Conservation (phyloP, 1,284 basidiomycete species). For the Sporisorium graminicola region DNA sequence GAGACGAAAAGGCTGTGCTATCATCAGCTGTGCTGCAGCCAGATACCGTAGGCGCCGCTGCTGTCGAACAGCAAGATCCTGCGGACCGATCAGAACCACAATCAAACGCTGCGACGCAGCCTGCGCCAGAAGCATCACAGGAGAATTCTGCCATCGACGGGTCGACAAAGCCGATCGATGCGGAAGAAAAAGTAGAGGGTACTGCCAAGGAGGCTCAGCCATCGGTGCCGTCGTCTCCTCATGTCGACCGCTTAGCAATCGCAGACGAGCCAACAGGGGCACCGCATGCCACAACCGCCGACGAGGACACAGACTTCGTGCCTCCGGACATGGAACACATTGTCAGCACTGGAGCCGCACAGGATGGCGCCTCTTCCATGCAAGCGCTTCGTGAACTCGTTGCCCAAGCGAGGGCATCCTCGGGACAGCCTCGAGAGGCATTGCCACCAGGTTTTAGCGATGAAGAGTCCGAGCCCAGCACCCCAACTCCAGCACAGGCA, state of each 20-base stretch:
- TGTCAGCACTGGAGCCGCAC: constrained; percentile 38
- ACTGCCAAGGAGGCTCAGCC: background rate
- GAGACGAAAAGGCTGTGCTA: background rate
- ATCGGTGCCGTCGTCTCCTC: background rate
- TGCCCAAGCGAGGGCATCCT: constrained; percentile 34
- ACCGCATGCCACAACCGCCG: background rate
- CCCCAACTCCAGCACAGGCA: constrained; percentile 2
- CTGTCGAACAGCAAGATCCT: background rate
- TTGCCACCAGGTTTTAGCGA: constrained; percentile 45
- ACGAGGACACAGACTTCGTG: constrained; percentile 32
- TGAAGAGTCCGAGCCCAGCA: constrained; percentile 8
- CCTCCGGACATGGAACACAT: constrained; percentile 48
- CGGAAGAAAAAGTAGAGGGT: background rate
- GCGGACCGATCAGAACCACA: background rate
- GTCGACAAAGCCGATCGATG: too few species aligned
- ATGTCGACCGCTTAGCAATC: background rate
- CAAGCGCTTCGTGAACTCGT: constrained; percentile 46
- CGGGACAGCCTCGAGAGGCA: constrained; percentile 39
- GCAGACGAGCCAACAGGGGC: background rate
- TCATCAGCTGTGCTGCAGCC: background rate
- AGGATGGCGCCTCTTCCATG: constrained; percentile 37
- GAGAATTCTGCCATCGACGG: background rate
- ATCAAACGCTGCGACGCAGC: background rate
- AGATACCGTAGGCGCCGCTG: background rate
- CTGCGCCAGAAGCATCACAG: background rate